These are phyloP conservation scores for Cystobasidium ongulense DNA, from an alignment of 768 basidiomycete species.

Conservation along the genomic window DNA sequence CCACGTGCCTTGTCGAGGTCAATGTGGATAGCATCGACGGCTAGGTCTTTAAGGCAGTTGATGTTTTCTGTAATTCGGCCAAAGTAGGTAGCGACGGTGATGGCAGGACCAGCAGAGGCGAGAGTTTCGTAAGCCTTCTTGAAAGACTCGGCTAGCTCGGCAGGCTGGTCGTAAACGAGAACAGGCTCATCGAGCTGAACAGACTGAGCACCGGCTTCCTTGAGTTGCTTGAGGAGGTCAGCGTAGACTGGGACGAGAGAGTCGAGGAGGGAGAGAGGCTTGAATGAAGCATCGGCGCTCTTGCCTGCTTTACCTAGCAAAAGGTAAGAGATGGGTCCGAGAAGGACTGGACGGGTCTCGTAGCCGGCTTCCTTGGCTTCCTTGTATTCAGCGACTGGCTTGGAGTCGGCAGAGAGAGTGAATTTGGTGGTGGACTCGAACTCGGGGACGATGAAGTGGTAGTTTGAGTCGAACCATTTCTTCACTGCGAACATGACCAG, in stretches of 20 bases:
- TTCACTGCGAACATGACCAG: conserved; percentile 80
- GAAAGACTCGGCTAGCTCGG: conserved; percentile 69
- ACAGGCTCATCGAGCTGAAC: conserved; percentile 97
- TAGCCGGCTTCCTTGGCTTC: conserved; percentile 88
- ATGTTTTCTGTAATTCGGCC: conserved; percentile 89
- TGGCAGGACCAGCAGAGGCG: conserved; percentile 59
- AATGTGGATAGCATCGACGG: conserved; percentile 86
- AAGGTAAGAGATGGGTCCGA: conserved; percentile 93
- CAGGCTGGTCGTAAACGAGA: conserved; percentile 81
- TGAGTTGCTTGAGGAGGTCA: conserved; percentile 78
- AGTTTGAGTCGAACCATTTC: conserved; percentile 85
- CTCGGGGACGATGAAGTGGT: conserved; percentile 70
- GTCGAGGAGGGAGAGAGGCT: conserved; percentile 80
- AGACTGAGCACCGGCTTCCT: conserved; percentile 82
- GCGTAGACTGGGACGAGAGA: conserved; percentile 86
- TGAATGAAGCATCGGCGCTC: conserved; percentile 56
- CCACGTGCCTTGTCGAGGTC: conserved; percentile 67
- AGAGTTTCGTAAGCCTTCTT: conserved; percentile 71
- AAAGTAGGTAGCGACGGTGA: conserved; percentile 93
- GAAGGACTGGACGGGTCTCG: conserved; percentile 83
- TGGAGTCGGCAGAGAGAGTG: conserved; percentile 75
- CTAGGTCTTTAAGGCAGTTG: conserved; percentile 79
- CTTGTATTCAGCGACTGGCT: conserved; percentile 80
- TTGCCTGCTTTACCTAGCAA: conserved; percentile 83
- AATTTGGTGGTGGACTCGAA: conserved; percentile 50